Evolutionary conservation across 2,329 filamentous ascomycete genomes (phyloP).

Genomic region (Mollisiaceae sp.): DNA sequence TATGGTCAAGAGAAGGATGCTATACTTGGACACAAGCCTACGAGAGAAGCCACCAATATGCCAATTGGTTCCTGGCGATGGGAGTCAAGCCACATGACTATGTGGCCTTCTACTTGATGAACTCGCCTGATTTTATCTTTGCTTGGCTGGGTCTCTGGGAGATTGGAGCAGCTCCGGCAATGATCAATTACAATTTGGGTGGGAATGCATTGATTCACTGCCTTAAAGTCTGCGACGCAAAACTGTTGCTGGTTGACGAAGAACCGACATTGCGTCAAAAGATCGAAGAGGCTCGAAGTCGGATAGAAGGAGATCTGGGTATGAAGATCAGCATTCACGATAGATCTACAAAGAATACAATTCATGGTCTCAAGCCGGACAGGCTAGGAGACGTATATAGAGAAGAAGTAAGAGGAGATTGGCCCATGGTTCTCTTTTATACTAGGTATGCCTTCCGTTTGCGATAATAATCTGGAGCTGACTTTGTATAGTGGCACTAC

Average conservation of each 20-base stretch:
- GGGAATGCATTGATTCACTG: slow-evolving; percentile 70
- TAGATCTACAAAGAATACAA: slow-evolving; percentile 51
- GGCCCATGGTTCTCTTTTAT: slow-evolving; percentile 70
- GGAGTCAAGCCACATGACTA: slow-evolving; percentile 65
- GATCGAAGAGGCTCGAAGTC: slow-evolving; percentile 61
- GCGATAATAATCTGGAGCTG: neutral
- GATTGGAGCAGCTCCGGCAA: slow-evolving; percentile 70
- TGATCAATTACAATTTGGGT: slow-evolving; percentile 73
- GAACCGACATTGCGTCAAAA: slow-evolving; percentile 58
- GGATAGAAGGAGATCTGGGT: slow-evolving; percentile 52
- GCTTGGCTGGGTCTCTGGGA: slow-evolving; percentile 68
- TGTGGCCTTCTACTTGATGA: slow-evolving; percentile 70
- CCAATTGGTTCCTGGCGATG: slow-evolving; percentile 62
- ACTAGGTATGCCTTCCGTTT: slow-evolving; percentile 55
- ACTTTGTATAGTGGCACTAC: slow-evolving; percentile 66
- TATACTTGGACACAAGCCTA: slow-evolving; percentile 65
- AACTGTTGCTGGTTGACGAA: slow-evolving; percentile 63
- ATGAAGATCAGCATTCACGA: slow-evolving; percentile 63
- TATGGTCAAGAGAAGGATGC: slow-evolving; percentile 69
- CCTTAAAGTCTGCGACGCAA: slow-evolving; percentile 60
- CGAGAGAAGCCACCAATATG: slow-evolving; percentile 63
- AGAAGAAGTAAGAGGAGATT: slow-evolving; percentile 53
- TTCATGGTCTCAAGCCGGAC: slow-evolving; percentile 53
- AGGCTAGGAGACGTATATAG: slow-evolving; percentile 62
- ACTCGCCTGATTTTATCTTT: slow-evolving; percentile 70